phyloP scores from a whole-genome alignment of 495 filamentous ascomycete species.

The Glutinoglossum americanum region DNA sequence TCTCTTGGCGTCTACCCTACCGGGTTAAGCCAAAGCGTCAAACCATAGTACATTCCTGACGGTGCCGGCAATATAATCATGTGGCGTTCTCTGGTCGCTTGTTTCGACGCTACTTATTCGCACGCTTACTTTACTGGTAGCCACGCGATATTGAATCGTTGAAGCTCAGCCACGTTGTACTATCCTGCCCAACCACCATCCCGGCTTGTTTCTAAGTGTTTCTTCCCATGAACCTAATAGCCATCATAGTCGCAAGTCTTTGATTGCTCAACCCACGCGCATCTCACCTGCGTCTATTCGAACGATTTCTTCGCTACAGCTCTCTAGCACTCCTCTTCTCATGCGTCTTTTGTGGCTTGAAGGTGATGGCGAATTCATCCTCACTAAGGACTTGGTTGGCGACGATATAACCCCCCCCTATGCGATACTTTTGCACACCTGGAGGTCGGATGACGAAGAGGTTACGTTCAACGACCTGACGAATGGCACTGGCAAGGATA shows the following conservation, averaged over 20 bases:
- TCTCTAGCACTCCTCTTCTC: background rate
- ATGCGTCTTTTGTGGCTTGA: background rate
- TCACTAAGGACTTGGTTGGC: background rate
- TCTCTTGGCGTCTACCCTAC: too few relatives aligned
- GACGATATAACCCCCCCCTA: slow-evolving; percentile 6
- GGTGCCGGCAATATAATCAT: background rate
- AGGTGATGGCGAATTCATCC: background rate
- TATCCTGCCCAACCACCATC: slow-evolving; percentile 1
- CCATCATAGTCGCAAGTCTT: background rate
- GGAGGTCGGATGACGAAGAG: slow-evolving; percentile 7
- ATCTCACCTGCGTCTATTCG: background rate
- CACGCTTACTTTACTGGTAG: too few relatives aligned
- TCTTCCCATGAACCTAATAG: slow-evolving; percentile 2
- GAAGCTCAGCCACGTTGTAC: slow-evolving; percentile 3
- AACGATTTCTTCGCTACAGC: background rate
- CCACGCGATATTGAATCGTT: slow-evolving; percentile 5
- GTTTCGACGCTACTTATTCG: background rate
- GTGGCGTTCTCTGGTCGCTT: background rate
- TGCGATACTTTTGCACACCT: slow-evolving; percentile 15
- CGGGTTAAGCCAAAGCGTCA: too few relatives aligned
- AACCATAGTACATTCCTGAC: too few relatives aligned
- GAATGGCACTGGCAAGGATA: slow-evolving; percentile 9
- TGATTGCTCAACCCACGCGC: background rate
- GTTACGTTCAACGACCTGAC: slow-evolving; percentile 5
- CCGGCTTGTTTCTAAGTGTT: background rate